A percentile compares a stretch with the other conserved stretches of the same genome.
Conservation (phyloP, 768 basidiomycete genomes). For the Aureoboletus auriporus region DNA sequence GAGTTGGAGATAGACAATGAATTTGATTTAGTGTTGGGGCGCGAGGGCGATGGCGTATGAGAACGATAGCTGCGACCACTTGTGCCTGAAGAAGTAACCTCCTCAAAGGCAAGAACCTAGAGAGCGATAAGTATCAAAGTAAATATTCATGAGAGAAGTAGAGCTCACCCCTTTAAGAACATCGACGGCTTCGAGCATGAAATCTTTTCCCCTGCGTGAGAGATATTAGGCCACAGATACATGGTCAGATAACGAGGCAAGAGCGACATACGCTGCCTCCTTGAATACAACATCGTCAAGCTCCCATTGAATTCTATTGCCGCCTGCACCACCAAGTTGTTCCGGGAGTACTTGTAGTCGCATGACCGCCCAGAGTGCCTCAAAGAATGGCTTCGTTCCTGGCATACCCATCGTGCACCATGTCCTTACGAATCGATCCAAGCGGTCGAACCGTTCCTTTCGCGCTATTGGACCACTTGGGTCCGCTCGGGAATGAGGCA, state of each 20-base stretch:
- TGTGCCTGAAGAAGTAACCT: slow-evolving; percentile 39
- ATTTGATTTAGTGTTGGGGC: slow-evolving; percentile 55
- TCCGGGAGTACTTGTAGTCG: slow-evolving; percentile 78
- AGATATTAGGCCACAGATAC: slow-evolving; percentile 15
- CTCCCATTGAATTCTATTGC: slow-evolving; percentile 77
- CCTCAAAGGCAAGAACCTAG: slow-evolving; percentile 73
- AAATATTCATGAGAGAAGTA: slow-evolving; percentile 8
- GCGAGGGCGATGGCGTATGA: slow-evolving; percentile 38
- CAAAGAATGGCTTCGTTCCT: slow-evolving; percentile 80
- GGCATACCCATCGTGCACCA: slow-evolving; percentile 89
- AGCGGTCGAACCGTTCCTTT: slow-evolving; percentile 73
- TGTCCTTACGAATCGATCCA: slow-evolving; percentile 68
- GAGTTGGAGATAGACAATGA: slow-evolving; percentile 37
- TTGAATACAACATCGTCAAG: slow-evolving; percentile 93
- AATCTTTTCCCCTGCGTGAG: slow-evolving; percentile 76
- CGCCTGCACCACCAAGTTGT: slow-evolving; percentile 76
- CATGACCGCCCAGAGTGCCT: slow-evolving; percentile 68
- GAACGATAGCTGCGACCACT: slow-evolving; percentile 29
- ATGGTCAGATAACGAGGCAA: slow-evolving; percentile 3
- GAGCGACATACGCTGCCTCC: slow-evolving; percentile 77
- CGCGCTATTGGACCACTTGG: slow-evolving; percentile 59
- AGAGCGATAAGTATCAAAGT: slow-evolving; percentile 3
- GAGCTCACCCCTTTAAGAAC: slow-evolving; percentile 81
- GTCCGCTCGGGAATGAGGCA: slow-evolving; percentile 67
- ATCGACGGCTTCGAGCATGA: slow-evolving; percentile 89